Evolutionary conservation across 129 eudicot genomes (phyloP).

Genomic region (Saposhnikovia divaricata): DNA sequence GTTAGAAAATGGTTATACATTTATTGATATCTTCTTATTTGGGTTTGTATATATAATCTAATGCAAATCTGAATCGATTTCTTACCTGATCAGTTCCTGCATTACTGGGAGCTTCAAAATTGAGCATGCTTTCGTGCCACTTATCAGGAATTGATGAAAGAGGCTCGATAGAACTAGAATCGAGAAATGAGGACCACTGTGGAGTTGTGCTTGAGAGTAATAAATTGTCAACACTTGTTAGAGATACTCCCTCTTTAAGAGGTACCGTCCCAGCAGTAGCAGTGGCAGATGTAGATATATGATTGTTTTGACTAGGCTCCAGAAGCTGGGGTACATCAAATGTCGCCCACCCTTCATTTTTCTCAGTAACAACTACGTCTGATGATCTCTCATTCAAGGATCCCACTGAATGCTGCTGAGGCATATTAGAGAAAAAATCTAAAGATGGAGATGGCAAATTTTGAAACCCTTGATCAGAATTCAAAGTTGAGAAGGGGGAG

Average conservation of each 20-base stretch:
- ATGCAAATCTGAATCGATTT: conserved; percentile 3
- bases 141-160: conserved; percentile 25
- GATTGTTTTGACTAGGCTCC: conserved; percentile 23
- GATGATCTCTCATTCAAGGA: conserved; percentile 25
- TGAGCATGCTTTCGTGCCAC: conserved; percentile 36
- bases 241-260: conserved; percentile 21
- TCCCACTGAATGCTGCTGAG: conserved; percentile 33
- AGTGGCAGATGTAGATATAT: conserved; percentile 18
- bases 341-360: conserved; percentile 87
- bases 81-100: conserved; percentile 41
- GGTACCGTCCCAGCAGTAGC: conserved; percentile 23
- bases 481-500: conserved; percentile 29
- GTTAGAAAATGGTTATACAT: not conserved
- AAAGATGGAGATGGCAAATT: conserved; percentile 34
- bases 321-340: conserved; percentile 63
- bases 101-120: conserved; percentile 26
- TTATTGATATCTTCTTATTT: not conserved
- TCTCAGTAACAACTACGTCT: conserved; percentile 20
- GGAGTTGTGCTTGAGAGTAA: conserved; percentile 16
- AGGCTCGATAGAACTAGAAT: conserved; percentile 31
- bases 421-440: conserved; percentile 31
- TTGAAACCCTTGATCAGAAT: conserved; percentile 31
- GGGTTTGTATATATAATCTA: not conserved
- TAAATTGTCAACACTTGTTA: conserved; percentile 18
- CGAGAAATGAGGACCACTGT: conserved; percentile 41